Evolutionary conservation across 192 early-diverging fungal genomes (phyloP).

Genomic region (Entrophospora sp.): DNA sequence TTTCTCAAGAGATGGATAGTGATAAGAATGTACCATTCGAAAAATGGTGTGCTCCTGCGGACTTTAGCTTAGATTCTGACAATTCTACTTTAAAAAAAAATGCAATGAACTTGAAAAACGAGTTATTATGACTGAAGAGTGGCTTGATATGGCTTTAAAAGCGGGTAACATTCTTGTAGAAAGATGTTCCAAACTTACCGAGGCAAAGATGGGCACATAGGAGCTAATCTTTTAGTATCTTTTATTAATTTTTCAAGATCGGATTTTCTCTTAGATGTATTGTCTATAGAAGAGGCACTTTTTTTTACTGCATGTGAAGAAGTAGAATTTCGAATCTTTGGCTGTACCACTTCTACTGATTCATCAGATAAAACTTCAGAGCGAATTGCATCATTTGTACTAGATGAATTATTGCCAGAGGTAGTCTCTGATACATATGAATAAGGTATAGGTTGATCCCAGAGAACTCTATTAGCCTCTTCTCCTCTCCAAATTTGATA

Average conservation of each 20-base stretch:
- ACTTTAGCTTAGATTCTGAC: no score
- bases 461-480: background rate
- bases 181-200: background rate
- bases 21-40: no score
- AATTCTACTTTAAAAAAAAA: background rate
- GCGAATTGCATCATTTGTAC: constrained; percentile 1
- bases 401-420: background rate
- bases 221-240: background rate
- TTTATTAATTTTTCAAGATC: background rate
- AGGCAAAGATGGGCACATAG: background rate
- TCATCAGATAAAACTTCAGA: background rate
- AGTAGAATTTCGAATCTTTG: constrained; percentile 3
- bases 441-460: constrained; percentile 8
- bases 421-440: background rate
- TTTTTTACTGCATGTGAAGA: constrained; percentile 3
- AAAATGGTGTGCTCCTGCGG: no score
- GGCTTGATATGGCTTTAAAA: background rate
- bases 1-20: no score
- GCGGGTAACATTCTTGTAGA: background rate
- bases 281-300: constrained; percentile 1
- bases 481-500: constrained; percentile 3
- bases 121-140: background rate
- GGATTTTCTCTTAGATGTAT: constrained; percentile 8
- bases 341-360: background rate
- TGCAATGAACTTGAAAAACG: background rate